Percentiles rank a stretch among this genome's conserved stretches.
Conservation (phyloP, 495 filamentous ascomycete species). For the Talaromyces nanjingensis region DNA sequence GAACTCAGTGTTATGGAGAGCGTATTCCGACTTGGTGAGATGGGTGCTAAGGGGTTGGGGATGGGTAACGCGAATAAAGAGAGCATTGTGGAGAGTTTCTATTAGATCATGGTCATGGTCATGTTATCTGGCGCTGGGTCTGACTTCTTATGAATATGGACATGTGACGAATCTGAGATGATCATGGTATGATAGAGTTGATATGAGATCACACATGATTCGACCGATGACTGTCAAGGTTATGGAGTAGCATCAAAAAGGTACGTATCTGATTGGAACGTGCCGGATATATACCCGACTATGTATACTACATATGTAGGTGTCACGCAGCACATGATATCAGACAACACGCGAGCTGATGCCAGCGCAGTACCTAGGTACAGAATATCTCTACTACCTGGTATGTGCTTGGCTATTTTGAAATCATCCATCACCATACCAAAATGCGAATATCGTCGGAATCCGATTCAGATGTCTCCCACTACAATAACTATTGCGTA, state of each 20-base stretch:
- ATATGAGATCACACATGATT: background rate
- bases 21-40: constrained; percentile 88
- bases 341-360: background rate
- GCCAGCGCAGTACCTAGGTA: too few relatives aligned
- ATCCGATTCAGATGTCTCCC: background rate
- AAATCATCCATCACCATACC: background rate
- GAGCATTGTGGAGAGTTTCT: constrained; percentile 97
- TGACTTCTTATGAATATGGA: background rate
- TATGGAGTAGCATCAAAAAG: background rate
- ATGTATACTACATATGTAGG: background rate
- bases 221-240: background rate
- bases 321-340: background rate
- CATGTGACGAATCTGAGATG: background rate
- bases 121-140: background rate
- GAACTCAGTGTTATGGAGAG: constrained; percentile 94
- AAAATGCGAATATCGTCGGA: background rate
- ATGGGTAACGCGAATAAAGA: constrained; percentile 80
- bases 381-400: too few relatives aligned
- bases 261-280: background rate
- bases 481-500: background rate
- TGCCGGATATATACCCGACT: background rate
- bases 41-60: constrained; percentile 43
- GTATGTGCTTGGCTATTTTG: too few relatives aligned
- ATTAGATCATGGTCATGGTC: constrained; percentile 43
- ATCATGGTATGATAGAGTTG: background rate